Evolutionary conservation across 1,284 basidiomycete genomes (phyloP), one percentile per base, ranked within the genome.

Genomic region (Ustilago esculenta): DNA sequence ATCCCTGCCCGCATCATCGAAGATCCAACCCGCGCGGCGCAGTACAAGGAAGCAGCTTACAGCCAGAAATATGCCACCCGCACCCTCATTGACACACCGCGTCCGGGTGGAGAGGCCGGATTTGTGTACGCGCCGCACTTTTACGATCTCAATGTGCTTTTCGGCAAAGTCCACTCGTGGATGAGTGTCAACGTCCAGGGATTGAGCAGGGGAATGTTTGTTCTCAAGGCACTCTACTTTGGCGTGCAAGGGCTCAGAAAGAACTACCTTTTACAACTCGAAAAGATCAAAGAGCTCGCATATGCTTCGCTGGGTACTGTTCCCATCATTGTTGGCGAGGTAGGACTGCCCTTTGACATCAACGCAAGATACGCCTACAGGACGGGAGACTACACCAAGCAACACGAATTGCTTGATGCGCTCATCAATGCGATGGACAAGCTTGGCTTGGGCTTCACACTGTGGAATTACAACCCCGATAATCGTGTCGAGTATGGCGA

Each of bases 401-500:
- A 84, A 50, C 68, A 73, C 27, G 58, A 77, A n/a, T 71, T 83
- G 48, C 46, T 84, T 17, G 77, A 83, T 48, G 81, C 81, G 2
- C 57, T 83, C 10, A 71, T 83, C 21, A 50, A 44, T 6, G 82
- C 71, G 1, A 74, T 83, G 64, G 82, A 83, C 44, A 53, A 59
- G 7, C 64, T 75, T n/a, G 41, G 73, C 14, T 55, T 80, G 14
- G 73, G 75, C 2, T 84, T 77, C 60, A 82, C 82, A 4, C 83
- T 97, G 20, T 97, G 94, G 95, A 93, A 92, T 68, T 98, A 97
- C 82, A 97, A 97, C 77, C 91, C 94, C 0, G 85, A 86, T 49
- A 97, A 97, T 82, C 86, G 87, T 34, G 92, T 95, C 73, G 79
- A 83, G 18, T 79, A 84, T 20, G 96, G 95, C 12, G 94, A 98